Base-by-base conservation (phyloP, 441 rosid genomes). In the Viola pubescens region DNA sequence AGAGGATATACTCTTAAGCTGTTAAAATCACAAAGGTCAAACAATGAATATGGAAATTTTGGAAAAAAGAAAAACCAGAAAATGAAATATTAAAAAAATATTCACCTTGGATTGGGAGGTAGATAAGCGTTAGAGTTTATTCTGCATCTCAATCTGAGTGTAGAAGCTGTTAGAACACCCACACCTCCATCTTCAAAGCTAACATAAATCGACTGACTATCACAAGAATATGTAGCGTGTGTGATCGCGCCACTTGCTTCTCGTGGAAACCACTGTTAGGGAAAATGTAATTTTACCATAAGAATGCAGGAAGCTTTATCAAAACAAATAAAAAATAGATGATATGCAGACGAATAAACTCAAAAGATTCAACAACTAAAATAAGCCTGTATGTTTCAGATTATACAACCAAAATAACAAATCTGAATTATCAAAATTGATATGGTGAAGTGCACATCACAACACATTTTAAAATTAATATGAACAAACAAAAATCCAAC, bases 181-280 rank as follows among this genome's bases (percentile, higher is more conserved):
- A 88, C 70, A 26, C 82, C 79, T 63, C 86, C 95, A 52, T 88
- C 88, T 77, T 85, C 89, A 59, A 85, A 88, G 72, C 89, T 75
- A 54, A 83, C 91, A 57, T 77, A 88, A 60, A 88, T 85, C 9
- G 79, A 77, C 58, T 85, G 82, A 72, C 91, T 74, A 60, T 88
- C 86, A 56, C 91, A 88, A 14, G 95, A 85, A 74, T 80, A 85
- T 6, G 89, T 77, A 11, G 95, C 95, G 74, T 83, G 82, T 1
- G 89, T 83, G 63, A 88, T 83, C 13, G 89, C 79, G 67, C 89
- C 87, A 8, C 80, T 83, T 60, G 80, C 81, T 69, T 88, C 95
- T 39, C 77, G 77, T 47, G 82, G 80, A 34, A 83, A 70, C 81
- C 79, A 88, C 95, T 88, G 69, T 69, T 72, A 9, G 47, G 48